Evolutionary conservation across 2,329 filamentous ascomycete species (phyloP), one percentile per base, ranked within the genome.

Genomic region (Alternaria hordeiaustralica): DNA sequence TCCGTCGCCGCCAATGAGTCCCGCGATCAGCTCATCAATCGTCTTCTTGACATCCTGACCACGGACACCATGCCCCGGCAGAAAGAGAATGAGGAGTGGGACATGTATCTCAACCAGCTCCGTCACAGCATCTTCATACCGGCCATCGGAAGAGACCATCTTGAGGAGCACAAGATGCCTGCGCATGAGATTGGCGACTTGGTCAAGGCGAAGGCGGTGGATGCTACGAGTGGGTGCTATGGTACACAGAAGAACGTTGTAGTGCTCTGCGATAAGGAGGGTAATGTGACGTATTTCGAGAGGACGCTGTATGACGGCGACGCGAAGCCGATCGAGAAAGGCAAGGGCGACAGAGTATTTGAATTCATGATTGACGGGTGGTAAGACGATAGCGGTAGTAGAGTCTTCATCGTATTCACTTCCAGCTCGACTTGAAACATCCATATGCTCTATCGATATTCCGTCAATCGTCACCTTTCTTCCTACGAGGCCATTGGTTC

Each of bases 231-330:
- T 60, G 86, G 86, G 0, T 78, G 84, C 8, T 91, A 91, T 72
- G 89, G 88, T 0, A 91, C 89, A 3, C 87, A 89, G 73, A 88
- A 88, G 76, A 88, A 90, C 73, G 88, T 87, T 1, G 79, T 90
- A 8, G 80, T 90, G 3, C 76, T 91, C 13, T 87, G 89, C 20
- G 81, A 85, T 69, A 78, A 79, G 28, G 71, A 84, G n/a, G 87
- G 87, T 3, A 82, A 83, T 57, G 83, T 89, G 36, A 86, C 83
- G n/a, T 90, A 87, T 70, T 82, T 89, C 33, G 89, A 91, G 75
- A 81, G 88, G 60, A 89, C 88, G 18, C 74, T 90, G 20, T 89
- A 84, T 71, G 87, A 89, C 70, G 78, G 82, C 12, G 75, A 86
- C 49, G 87, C 84, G 4, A 80, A 81, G 36, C 78, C 83, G 3